These are phyloP conservation scores for Colletotrichum liriopes DNA, from an alignment of 2,329 filamentous ascomycete genomes.

Conservation along the genomic window DNA sequence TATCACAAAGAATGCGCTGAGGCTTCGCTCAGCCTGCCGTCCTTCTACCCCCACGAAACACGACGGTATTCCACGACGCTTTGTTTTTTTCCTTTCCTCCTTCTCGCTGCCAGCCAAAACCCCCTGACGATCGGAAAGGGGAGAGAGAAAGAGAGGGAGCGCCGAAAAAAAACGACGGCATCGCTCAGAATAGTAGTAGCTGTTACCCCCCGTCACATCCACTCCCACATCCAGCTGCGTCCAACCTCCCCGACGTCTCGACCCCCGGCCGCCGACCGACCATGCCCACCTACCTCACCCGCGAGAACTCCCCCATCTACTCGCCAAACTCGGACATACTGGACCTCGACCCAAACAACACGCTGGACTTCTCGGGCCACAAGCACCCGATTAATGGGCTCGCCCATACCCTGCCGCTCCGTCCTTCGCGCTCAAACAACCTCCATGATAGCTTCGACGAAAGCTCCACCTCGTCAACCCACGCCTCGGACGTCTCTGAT, in stretches of 20 bases:
- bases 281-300: conserved; percentile 71
- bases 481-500: conserved; percentile 68
- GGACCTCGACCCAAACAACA: conserved; percentile 60
- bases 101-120: neutral
- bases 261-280: conserved; percentile 35
- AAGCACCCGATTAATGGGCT: conserved; percentile 55
- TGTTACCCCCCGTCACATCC: conserved; percentile 31
- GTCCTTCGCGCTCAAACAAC: conserved; percentile 60
- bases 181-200: conserved; percentile 28
- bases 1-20: conserved; percentile 34
- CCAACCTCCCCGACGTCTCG: conserved; percentile 32
- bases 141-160: neutral
- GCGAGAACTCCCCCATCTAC: conserved; percentile 61
- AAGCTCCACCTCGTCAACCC: conserved; percentile 67
- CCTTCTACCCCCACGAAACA: neutral
- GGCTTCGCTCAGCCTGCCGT: conserved; percentile 25
- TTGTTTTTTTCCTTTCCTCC: neutral
- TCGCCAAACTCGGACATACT: conserved; percentile 60
- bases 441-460: conserved; percentile 70
- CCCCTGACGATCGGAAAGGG: conserved; percentile 2
- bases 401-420: conserved; percentile 49
- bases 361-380: conserved; percentile 51
- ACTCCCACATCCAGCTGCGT: conserved; percentile 9
- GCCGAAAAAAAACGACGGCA: conserved; percentile 17
- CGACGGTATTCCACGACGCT: conserved; percentile 9